Base-by-base conservation (phyloP, 1,284 basidiomycete genomes). In the Schizophyllum amplum region DNA sequence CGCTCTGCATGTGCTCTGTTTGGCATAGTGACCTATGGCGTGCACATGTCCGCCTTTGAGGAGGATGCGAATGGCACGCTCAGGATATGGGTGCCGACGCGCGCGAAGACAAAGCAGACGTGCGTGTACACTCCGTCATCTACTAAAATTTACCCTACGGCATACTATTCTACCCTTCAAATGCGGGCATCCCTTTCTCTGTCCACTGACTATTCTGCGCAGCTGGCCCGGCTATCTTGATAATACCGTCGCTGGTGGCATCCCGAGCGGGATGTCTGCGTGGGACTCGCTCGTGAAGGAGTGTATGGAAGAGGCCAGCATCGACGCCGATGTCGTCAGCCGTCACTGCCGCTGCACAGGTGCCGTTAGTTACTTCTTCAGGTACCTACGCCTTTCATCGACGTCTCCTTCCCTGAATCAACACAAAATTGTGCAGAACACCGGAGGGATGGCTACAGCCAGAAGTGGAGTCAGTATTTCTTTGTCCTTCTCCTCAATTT, bases 261-360 rank as follows among this genome's bases (percentile, higher is more conserved):
- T 90, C 23, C 80, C 86, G 0, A 83, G 86, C 5, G 92, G 94
- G 1, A 86, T 90, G 71, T 70, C 76, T 0, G 75, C 83, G 0
- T 81, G 90, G 55, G 89, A 94, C 56, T 80, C 86, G 3, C 77
- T 98, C 55, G 80, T 97, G 48, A 95, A 97, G 66, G 96, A 99
- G 71, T 90, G 92, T 61, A 86, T 86, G 76, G 95, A 98, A 67
- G 94, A 98, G 70, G 95, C 93, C 15, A 91, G 85, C 62, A 77
- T 97, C 21, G 74, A 79, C 1, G 83, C 84, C 55, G 69, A 76
- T 11, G 66, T 92, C 27, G 83, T 91, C 1, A 72, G 77, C 51
- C 71, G 74, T 48, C 70, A 85, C 60, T 75, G 86, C 20, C 84
- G 78, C 63, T 69, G 77, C 25, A 80, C 76, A n/a, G 84, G 86